A percentile compares a stretch with the other conserved stretches of the same genome.
Evolutionary conservation across 208 protist species (phyloP).

Genomic region (Leptomonas seymouri): DNA sequence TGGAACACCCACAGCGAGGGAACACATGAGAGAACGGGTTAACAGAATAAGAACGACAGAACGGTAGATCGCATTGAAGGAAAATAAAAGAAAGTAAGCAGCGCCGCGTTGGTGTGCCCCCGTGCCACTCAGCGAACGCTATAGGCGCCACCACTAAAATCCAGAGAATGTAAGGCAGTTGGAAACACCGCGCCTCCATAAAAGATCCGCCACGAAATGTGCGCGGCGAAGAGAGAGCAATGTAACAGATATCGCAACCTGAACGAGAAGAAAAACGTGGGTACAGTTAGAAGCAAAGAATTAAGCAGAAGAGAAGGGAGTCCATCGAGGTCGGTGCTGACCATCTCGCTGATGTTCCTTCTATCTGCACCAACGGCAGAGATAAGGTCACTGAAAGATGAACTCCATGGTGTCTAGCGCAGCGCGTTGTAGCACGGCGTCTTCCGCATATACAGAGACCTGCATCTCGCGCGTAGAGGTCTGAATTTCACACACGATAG

Average conservation of each 20-base stretch:
- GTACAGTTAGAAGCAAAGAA: neutral
- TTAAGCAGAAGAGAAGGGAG: neutral
- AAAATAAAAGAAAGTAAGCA: neutral
- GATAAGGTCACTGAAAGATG: conserved; percentile 2
- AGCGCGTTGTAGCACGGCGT: conserved; percentile 33
- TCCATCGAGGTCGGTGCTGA: neutral
- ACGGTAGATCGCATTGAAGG: neutral
- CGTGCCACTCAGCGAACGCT: no score
- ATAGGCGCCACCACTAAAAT: no score
- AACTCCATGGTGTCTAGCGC: conserved; percentile 37
- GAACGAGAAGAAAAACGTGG: neutral
- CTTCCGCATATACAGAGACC: conserved; percentile 43
- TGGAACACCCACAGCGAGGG: no score
- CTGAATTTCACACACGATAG: conserved; percentile 57
- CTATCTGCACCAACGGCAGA: neutral
- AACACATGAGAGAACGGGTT: no score
- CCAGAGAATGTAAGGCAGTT: no score
- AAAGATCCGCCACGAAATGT: no score
- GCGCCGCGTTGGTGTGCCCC: no score
- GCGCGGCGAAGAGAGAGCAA: neutral
- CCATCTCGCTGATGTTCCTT: neutral
- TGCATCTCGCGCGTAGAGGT: conserved; percentile 33
- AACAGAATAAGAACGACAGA: no score
- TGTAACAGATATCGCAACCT: neutral
- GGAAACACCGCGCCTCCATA: no score